Conservation (phyloP, 345 rosid species). For the Sisymbrium irio region DNA sequence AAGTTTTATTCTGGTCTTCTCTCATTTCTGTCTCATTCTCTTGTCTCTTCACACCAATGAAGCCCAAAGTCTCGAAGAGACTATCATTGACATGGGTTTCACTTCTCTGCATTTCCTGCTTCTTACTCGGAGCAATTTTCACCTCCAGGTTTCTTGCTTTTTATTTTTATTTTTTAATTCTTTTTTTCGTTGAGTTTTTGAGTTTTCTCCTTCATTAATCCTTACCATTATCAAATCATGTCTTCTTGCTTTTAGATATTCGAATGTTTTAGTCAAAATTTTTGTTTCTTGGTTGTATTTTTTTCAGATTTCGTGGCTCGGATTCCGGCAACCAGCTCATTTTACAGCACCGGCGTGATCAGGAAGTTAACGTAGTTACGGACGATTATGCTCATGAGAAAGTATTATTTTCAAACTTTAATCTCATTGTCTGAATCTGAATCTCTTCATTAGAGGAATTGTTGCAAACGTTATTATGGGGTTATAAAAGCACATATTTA, state of each 20-base stretch:
- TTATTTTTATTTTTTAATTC: not conserved
- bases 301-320: slow-evolving; percentile 14
- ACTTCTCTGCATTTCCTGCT: slow-evolving; percentile 60
- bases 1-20: slow-evolving; percentile 5
- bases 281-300: not conserved
- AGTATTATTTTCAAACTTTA: slow-evolving; percentile 34
- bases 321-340: slow-evolving; percentile 55
- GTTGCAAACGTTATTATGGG: not conserved
- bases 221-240: not conserved
- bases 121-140: slow-evolving; percentile 73
- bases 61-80: slow-evolving; percentile 47
- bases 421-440: slow-evolving; percentile 5
- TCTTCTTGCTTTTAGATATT: slow-evolving; percentile 1
- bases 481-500: not conserved
- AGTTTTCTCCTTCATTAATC: not conserved
- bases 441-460: not conserved
- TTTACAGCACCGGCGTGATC: slow-evolving; percentile 53
- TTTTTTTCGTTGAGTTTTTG: too few species aligned
- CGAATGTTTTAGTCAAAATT: not conserved
- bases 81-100: slow-evolving; percentile 70
- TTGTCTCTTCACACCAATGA: slow-evolving; percentile 44
- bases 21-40: not conserved
- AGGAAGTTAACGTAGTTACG: slow-evolving; percentile 49
- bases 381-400: slow-evolving; percentile 49
- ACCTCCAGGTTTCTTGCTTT: slow-evolving; percentile 50